A percentile compares a stretch with the other conserved stretches of the same genome.
Evolutionary conservation across 495 filamentous ascomycete genomes (phyloP).

Genomic region (Xylaria flabelliformis): DNA sequence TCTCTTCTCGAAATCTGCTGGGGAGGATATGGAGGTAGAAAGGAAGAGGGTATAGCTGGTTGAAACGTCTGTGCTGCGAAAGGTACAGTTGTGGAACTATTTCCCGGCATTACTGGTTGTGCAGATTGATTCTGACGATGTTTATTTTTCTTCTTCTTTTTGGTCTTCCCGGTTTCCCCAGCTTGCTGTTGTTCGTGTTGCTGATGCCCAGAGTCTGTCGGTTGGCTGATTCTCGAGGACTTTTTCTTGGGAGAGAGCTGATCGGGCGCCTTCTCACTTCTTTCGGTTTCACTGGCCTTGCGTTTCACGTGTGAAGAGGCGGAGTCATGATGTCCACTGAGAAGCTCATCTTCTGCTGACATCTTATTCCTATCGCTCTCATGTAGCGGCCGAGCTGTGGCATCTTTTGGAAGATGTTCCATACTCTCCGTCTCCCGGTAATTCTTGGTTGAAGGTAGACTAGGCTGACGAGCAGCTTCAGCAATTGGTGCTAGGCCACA

Average conservation of each 20-base stretch:
- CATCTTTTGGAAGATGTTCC: not conserved
- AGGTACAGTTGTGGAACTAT: not conserved
- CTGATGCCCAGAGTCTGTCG: not conserved
- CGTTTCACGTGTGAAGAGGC: not conserved
- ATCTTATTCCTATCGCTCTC: not conserved
- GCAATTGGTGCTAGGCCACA: not conserved
- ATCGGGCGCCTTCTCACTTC: not conserved
- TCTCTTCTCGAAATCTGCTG: not conserved
- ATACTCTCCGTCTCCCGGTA: not conserved
- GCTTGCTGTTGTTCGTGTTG: not conserved
- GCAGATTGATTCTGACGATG: not conserved
- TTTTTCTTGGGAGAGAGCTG: slow-evolving; percentile 12
- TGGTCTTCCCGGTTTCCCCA: not conserved
- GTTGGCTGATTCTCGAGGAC: not conserved
- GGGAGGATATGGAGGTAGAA: slow-evolving; percentile 8
- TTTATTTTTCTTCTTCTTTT: slow-evolving; percentile 24
- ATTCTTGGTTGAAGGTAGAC: not conserved
- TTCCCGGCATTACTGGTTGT: not conserved
- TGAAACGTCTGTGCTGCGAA: not conserved
- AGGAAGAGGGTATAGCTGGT: not conserved
- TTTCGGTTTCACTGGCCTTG: slow-evolving; percentile 1
- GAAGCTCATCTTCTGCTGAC: not conserved
- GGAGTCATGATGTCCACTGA: not conserved
- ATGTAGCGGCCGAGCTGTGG: not conserved
- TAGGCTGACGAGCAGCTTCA: not conserved